Base-by-base conservation (phyloP, 306 rosid species). In the Prinsepia uniflora region DNA sequence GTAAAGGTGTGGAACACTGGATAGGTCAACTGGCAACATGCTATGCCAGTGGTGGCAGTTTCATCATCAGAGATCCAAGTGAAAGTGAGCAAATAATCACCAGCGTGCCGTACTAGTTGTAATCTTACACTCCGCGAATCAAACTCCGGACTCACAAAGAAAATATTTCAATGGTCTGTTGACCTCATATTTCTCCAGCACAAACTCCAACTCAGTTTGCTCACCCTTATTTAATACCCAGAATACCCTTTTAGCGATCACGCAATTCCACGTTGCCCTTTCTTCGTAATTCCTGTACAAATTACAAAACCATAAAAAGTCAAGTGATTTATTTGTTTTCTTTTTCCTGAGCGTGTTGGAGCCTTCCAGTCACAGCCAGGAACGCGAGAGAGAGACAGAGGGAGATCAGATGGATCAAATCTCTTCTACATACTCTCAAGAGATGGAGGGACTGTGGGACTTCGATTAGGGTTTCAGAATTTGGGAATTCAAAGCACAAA, bases 171-270 rank as follows among this genome's bases (percentile, higher is more conserved):
- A 14, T 44, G 56, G 50, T 46, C 49, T 3, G 19, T 49, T 49
- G 54, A 49, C 10, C 8, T 39, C 34, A n/a, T 47, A 65, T 66
- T 41, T 30, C 41, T 17, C 22, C 17, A 62, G 17, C 54, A 13
- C 55, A 30, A 22, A 45, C 20, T 56, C 55, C 3, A 30, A 2
- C 36, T 30, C 36, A 30, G 4, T 30, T 30, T 30, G 3, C 42
- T 19, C 0, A 7, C n/a, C 22, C 7, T 58, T 6, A 12, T 40
- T 1, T n/a, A 68, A 42, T 75, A 2, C 80, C 82, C 20, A 68
- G 68, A 78, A 3, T 63, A 70, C 83, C 90, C 87, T 81, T 55
- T 0, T 0, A 7, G 18, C 41, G 36, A 7, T 56, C 22, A 5
- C 19, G 10, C 19, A 77, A 81, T 81, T 77, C 49, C 89, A 43